phyloP scores from a whole-genome alignment of 768 basidiomycete genomes.

The Tricholoma flavovirens region DNA sequence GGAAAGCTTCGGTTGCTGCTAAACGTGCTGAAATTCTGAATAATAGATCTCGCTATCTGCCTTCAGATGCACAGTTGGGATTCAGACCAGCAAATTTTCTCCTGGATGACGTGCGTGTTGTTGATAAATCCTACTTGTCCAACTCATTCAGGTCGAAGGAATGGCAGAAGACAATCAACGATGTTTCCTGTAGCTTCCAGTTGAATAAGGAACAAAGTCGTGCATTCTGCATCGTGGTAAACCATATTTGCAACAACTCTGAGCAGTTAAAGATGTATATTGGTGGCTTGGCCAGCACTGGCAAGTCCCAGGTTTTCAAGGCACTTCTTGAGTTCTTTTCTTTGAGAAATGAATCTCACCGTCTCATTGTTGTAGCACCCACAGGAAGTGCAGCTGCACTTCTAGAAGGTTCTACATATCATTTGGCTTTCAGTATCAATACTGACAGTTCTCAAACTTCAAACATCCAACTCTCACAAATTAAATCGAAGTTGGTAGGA shows the following conservation, averaged over 20 bases:
- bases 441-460: no score
- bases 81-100: no score
- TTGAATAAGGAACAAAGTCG: not conserved
- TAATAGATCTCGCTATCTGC: no score
- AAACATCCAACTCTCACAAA: no score
- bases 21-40: no score
- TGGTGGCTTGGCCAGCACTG: not conserved
- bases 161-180: not conserved
- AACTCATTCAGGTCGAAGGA: not conserved
- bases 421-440: slow-evolving; percentile 8
- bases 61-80: no score
- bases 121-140: not conserved
- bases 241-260: slow-evolving; percentile 8
- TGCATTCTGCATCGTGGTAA: slow-evolving; percentile 17
- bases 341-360: no score
- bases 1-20: no score
- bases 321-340: no score
- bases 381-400: slow-evolving; percentile 23
- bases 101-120: not conserved
- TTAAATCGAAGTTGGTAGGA: not conserved
- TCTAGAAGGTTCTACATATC: slow-evolving; percentile 23
- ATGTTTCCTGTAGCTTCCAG: no score
- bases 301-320: no score
- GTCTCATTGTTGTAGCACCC: slow-evolving; percentile 12
- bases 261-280: slow-evolving; percentile 24